Percentiles rank a stretch among this genome's conserved stretches.
Evolutionary conservation across 768 basidiomycete genomes (phyloP).

Genomic region (Serpula lacrymans): DNA sequence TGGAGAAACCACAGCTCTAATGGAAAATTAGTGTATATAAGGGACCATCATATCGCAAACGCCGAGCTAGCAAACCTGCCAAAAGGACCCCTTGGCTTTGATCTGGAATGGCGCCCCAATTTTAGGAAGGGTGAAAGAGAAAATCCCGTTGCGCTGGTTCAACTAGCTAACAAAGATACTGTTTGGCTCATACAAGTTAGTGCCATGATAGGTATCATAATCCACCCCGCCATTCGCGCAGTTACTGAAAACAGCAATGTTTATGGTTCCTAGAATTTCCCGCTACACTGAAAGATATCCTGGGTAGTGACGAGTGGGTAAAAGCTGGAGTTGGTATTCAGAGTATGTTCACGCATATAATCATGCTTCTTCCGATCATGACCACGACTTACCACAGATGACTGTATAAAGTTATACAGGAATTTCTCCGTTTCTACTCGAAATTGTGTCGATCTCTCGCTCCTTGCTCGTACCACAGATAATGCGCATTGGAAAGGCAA

Average conservation of each 20-base stretch:
- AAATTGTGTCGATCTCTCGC: slow-evolving; percentile 65
- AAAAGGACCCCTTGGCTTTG: slow-evolving; percentile 52
- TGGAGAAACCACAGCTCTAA: slow-evolving; percentile 13
- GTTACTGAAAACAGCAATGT: slow-evolving; percentile 7
- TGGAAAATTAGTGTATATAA: slow-evolving; percentile 26
- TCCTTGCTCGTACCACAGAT: slow-evolving; percentile 69
- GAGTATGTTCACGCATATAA: slow-evolving; percentile 34
- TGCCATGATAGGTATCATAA: slow-evolving; percentile 44
- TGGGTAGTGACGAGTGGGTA: slow-evolving; percentile 48
- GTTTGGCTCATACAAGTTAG: slow-evolving; percentile 66
- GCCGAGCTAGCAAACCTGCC: slow-evolving; percentile 15
- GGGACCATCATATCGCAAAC: slow-evolving; percentile 30
- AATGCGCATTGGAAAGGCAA: slow-evolving; percentile 70
- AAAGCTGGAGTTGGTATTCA: slow-evolving; percentile 79
- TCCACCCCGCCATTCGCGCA: background rate
- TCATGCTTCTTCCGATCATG: background rate
- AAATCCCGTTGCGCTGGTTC: slow-evolving; percentile 72
- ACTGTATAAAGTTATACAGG: slow-evolving; percentile 61
- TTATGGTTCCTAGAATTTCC: slow-evolving; percentile 53
- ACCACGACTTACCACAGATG: slow-evolving; percentile 40
- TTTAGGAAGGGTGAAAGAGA: slow-evolving; percentile 48
- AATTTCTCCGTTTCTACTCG: slow-evolving; percentile 38
- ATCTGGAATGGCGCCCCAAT: slow-evolving; percentile 77
- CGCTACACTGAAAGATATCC: slow-evolving; percentile 43
- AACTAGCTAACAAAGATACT: slow-evolving; percentile 54